These are phyloP conservation scores for Schwanniomyces yamadae DNA, from an alignment of 805 yeast species.

Conservation along the genomic window DNA sequence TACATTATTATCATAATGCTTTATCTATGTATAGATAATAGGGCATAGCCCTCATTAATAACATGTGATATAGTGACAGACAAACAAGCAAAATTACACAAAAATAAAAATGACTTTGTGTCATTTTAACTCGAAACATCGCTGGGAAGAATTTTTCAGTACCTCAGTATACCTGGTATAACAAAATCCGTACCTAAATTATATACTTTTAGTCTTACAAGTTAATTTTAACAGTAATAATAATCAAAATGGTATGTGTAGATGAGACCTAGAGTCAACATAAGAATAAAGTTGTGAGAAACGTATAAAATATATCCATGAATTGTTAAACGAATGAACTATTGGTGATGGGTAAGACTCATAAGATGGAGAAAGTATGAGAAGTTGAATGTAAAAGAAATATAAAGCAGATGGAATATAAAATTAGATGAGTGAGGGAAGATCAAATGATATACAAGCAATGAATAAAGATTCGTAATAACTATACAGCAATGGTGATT, in stretches of 20 bases:
- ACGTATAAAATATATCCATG: not conserved
- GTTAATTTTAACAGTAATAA: constrained; percentile 7
- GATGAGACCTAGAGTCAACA: not conserved
- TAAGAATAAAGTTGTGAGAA: not conserved
- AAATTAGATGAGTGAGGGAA: not conserved
- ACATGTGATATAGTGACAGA: constrained; percentile 1
- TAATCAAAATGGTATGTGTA: constrained; percentile 9
- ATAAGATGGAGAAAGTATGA: constrained; percentile 3
- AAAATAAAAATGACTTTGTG: not conserved
- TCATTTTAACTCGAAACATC: constrained; percentile 1
- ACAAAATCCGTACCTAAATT: not conserved
- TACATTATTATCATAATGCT: too few species aligned
- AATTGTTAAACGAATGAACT: not conserved
- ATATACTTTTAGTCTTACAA: not conserved
- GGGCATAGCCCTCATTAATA: constrained; percentile 1
- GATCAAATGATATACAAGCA: constrained; percentile 22
- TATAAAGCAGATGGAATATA: not conserved
- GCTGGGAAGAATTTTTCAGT: constrained; percentile 3
- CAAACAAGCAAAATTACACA: not conserved
- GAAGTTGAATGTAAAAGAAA: not conserved
- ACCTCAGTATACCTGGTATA: not conserved
- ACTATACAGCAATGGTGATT: not conserved
- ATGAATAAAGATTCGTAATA: constrained; percentile 18
- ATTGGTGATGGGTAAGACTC: not conserved
- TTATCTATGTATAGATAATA: not conserved